These are phyloP conservation scores for Barbarea vulgaris DNA, from an alignment of 345 rosid species.

Conservation along the genomic window DNA sequence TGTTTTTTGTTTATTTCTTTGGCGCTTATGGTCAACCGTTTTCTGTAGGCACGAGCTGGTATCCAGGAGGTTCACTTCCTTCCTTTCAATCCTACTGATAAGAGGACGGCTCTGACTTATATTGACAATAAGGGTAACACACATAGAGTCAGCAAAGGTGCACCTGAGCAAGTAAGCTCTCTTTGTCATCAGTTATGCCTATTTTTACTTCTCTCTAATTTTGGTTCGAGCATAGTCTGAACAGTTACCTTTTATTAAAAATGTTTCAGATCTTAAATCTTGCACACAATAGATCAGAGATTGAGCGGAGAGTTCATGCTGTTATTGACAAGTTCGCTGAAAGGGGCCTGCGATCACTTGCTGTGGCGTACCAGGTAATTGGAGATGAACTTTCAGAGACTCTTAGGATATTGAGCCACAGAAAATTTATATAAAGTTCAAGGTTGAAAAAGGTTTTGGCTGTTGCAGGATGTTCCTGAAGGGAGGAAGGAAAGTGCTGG, in stretches of 20 bases:
- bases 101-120: constrained; percentile 92
- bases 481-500: constrained; percentile 88
- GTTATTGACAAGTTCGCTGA: constrained; percentile 95
- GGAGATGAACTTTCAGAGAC: neutral
- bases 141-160: constrained; percentile 99
- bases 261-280: constrained; percentile 74
- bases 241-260: neutral
- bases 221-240: constrained; percentile 1
- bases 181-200: neutral
- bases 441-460: neutral
- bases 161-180: constrained; percentile 89
- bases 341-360: constrained; percentile 91
- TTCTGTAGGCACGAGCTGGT: constrained; percentile 87
- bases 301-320: constrained; percentile 88
- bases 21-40: neutral
- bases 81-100: constrained; percentile 98
- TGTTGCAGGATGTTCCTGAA: constrained; percentile 86
- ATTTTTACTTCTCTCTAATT: neutral
- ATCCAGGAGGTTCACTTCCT: constrained; percentile 91
- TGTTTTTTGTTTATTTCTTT: neutral
- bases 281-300: constrained; percentile 83
- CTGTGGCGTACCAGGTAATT: constrained; percentile 86
- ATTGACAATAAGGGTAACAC: constrained; percentile 70
- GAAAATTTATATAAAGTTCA: neutral
- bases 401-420: neutral